These are phyloP conservation scores for Nannochloropsis granulata DNA, from an alignment of 108 stramenopile genomes.

Conservation along the genomic window DNA sequence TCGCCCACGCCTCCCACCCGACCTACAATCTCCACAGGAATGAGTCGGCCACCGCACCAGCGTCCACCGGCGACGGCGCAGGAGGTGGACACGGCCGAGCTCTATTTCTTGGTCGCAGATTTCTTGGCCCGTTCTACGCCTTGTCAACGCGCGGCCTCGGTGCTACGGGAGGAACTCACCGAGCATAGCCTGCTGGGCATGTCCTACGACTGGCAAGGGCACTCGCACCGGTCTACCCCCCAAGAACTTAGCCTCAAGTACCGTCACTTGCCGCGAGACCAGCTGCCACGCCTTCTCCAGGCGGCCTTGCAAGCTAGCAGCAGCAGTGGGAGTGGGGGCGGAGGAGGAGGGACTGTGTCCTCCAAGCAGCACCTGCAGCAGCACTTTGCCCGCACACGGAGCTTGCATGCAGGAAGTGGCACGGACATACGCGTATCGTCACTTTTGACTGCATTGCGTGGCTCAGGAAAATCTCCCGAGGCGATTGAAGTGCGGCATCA, in stretches of 20 bases:
- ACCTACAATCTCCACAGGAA: background rate
- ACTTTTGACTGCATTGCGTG: background rate
- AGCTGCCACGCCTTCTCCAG: slow-evolving; percentile 2
- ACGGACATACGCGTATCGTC: background rate
- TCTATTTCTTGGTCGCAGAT: slow-evolving; percentile 24
- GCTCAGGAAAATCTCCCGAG: background rate
- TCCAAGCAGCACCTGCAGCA: background rate
- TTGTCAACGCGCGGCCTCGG: slow-evolving; percentile 6
- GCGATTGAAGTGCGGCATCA: background rate
- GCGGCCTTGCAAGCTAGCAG: background rate
- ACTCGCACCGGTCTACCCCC: slow-evolving; percentile 21
- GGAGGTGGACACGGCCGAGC: slow-evolving; percentile 17
- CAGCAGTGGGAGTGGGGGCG: background rate
- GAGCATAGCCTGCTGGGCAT: slow-evolving; percentile 13
- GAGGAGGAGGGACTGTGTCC: background rate
- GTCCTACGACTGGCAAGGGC: slow-evolving; percentile 14
- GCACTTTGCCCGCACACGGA: background rate
- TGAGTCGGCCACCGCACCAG: background rate
- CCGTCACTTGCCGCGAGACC: slow-evolving; percentile 3
- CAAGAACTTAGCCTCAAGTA: slow-evolving; percentile 8
- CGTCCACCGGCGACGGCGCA: background rate
- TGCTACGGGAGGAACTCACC: slow-evolving; percentile 15
- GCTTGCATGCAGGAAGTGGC: background rate
- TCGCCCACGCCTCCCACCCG: too few species aligned
- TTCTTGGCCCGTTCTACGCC: slow-evolving; percentile 15